Evolutionary conservation across 106 monocot genomes (phyloP), one percentile per base, ranked within the genome.

Genomic region (Triglochin maritima): DNA sequence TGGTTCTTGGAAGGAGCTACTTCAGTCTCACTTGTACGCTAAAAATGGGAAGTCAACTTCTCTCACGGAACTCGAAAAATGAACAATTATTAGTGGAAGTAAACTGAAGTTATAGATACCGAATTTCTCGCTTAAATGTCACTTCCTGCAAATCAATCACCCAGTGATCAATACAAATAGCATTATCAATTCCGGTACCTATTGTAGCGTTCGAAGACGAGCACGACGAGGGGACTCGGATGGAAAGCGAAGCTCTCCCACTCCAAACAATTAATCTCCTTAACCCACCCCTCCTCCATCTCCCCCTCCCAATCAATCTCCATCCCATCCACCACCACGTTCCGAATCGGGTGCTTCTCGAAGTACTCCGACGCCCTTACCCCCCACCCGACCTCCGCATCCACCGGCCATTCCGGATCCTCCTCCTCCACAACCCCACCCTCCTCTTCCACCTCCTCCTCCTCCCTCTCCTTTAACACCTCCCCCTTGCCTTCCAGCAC

Each of bases 241-340:
- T 96, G 96, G 64, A 85, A 96, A 0, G 91, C 91, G 9, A 96
- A 91, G 72, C 82, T 88, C 81, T 96, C 91, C 96, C 96, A 96
- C 63, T 96, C 96, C 79, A 91, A 78, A 62, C 96, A 96, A 59
- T 91, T 96, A 62, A 96, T 90, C 80, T 96, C 95, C 80, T 96
- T 83, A 60, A 96, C 90, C 87, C 79, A 84, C 11, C 87, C 90
- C 17, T 90, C 81, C 7, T 96, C 95, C 51, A 90, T 61, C 79
- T 96, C 95, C 65, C 92, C 79, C 69, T 96, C 95, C 95, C 95
- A 96, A 79, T 96, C 91, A 44, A 96, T 84, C 79, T 88, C 91
- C 51, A 85, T 73, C 12, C 91, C 96, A 60, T 88, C 88, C 66
- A 71, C 90, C 49, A 90, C 82, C 59, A 91, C 91, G 50, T 96